phyloP scores from a whole-genome alignment of 176 grass and related monocot genomes.

The Cymbopogon citratus region DNA sequence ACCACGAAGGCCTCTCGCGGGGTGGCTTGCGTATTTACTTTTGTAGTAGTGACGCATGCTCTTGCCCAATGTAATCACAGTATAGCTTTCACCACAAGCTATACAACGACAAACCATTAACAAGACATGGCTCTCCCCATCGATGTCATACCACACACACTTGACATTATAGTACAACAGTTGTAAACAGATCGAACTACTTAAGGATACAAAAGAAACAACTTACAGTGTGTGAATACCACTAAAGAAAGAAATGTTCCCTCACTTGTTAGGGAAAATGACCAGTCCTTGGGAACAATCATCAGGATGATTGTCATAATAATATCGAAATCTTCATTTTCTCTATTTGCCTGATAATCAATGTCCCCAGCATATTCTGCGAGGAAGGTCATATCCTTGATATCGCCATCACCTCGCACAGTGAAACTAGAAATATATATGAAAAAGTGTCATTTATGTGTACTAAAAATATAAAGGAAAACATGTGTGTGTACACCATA shows the following conservation, averaged over 20 bases:
- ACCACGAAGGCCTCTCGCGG: too few species aligned
- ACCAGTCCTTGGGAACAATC: slow-evolving; percentile 64
- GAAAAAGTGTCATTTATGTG: not conserved
- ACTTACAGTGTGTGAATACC: slow-evolving; percentile 90
- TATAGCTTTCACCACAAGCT: slow-evolving; percentile 67
- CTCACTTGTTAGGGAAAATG: slow-evolving; percentile 67
- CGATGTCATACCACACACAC: slow-evolving; percentile 72
- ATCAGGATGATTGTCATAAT: slow-evolving; percentile 60
- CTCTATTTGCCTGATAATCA: slow-evolving; percentile 63
- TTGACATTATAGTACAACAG: slow-evolving; percentile 49
- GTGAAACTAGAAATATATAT: slow-evolving; percentile 57
- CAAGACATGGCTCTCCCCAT: slow-evolving; percentile 78
- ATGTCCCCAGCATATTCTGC: slow-evolving; percentile 64
- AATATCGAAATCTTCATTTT: slow-evolving; percentile 63
- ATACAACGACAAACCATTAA: slow-evolving; percentile 82
- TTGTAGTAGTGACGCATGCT: too few species aligned
- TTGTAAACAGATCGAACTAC: not conserved
- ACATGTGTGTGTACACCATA: too few species aligned
- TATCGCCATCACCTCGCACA: slow-evolving; percentile 61
- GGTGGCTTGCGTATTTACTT: too few species aligned
- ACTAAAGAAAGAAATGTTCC: slow-evolving; percentile 76
- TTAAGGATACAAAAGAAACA: not conserved
- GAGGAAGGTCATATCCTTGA: slow-evolving; percentile 84
- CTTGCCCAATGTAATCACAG: slow-evolving; percentile 88
- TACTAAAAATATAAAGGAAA: too few species aligned